phyloP scores from a whole-genome alignment of 306 rosid species.

The Acacia melanoxylon region DNA sequence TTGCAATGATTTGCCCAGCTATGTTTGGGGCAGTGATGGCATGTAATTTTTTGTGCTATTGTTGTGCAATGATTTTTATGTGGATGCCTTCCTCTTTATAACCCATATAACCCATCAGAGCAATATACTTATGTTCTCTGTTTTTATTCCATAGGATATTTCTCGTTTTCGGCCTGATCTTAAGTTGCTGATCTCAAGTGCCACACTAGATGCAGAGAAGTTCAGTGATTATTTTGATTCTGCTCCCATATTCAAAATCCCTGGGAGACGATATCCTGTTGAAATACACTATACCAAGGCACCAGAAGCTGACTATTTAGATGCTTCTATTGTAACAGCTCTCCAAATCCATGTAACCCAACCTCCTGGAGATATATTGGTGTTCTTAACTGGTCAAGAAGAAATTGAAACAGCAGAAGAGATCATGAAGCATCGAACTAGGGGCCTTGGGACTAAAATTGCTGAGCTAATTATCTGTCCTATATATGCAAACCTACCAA shows the following conservation, averaged over 20 bases:
- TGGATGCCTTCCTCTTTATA: conserved; percentile 26
- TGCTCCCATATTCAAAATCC: conserved; percentile 94
- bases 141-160: conserved; percentile 63
- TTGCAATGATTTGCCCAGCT: conserved; percentile 11
- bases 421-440: conserved; percentile 82
- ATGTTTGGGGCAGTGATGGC: conserved; percentile 19
- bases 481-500: conserved; percentile 92
- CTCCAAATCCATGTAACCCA: conserved; percentile 95
- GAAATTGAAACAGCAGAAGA: conserved; percentile 98
- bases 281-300: conserved; percentile 89
- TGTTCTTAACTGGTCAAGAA: conserved; percentile 95
- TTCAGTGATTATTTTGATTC: conserved; percentile 91
- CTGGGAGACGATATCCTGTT: conserved; percentile 91
- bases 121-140: neutral
- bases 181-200: conserved; percentile 91
- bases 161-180: conserved; percentile 91
- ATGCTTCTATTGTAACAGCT: conserved; percentile 91
- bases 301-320: conserved; percentile 96
- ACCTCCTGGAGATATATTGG: conserved; percentile 84
- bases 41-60: conserved; percentile 16
- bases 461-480: conserved; percentile 94
- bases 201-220: conserved; percentile 95
- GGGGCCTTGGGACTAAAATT: conserved; percentile 92
- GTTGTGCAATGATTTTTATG: conserved; percentile 4
- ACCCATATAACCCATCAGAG: conserved; percentile 21